phyloP scores from a whole-genome alignment of 352 stramenopile genomes.

The Saprolegnia parasitica region DNA sequence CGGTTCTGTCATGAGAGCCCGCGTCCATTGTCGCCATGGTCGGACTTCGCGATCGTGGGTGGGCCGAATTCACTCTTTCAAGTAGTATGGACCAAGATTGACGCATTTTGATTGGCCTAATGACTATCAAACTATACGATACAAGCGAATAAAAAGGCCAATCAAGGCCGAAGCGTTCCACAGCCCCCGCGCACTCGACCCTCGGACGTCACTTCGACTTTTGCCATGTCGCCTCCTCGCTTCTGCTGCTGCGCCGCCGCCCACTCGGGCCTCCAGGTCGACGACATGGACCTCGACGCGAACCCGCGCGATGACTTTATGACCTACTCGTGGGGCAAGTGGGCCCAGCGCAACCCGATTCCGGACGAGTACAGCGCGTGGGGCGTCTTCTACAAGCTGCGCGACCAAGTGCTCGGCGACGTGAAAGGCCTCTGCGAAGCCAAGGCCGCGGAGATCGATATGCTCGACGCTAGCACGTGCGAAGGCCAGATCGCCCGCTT shows the following conservation, averaged over 20 bases:
- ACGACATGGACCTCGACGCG: conserved; percentile 40
- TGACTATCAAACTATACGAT: too few species aligned
- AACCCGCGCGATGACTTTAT: conserved; percentile 72
- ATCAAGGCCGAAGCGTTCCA: conserved; percentile 21
- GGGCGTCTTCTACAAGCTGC: conserved; percentile 56
- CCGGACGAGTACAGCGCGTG: conserved; percentile 49
- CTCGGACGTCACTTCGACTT: conserved; percentile 7
- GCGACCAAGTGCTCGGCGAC: conserved; percentile 51
- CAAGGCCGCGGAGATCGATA: conserved; percentile 28
- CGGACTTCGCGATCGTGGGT: too few species aligned
- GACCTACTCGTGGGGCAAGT: conserved; percentile 54
- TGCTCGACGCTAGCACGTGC: conserved; percentile 23
- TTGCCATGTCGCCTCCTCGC: conserved; percentile 25
- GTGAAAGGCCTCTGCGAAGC: conserved; percentile 41
- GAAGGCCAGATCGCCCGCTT: conserved; percentile 52
- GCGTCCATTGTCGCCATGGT: too few species aligned
- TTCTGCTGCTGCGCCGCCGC: not conserved
- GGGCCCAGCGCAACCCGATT: conserved; percentile 44
- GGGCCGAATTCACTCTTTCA: too few species aligned
- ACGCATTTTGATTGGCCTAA: too few species aligned
- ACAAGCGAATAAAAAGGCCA: too few species aligned
- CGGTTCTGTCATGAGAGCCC: too few species aligned
- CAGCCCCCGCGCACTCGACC: conserved; percentile 8
- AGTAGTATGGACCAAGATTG: too few species aligned
- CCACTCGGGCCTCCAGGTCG: conserved; percentile 14